Evolutionary conservation across 202 grass and related monocot species (phyloP), one percentile per base, ranked within the genome.

Genomic region (Musa balbisiana): DNA sequence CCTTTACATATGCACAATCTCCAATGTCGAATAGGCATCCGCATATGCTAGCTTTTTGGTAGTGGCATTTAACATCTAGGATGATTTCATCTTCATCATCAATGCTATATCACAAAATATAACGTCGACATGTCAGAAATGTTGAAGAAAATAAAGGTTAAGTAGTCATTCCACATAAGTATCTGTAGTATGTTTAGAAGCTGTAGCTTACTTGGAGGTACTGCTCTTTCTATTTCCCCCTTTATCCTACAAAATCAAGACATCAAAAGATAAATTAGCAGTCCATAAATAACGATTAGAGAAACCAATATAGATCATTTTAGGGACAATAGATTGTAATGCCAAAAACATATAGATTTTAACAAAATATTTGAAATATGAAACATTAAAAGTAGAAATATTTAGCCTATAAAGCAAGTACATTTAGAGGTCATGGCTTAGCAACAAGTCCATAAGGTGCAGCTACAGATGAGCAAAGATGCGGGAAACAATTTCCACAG

Each of bases 1-100:
- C 93, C 86, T 97, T 87, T 69, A 97, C 72, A 89, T 89, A 91
- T 84, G 88, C 86, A 69, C 90, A 97, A 84, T 97, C 93, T 33
- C 88, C 93, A 74, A 97, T 67, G 76, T 83, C 71, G 17, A 97
- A 87, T 84, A 78, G 80, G 76, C 59, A 89, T 54, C 85, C 84
- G 9, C 68, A 89, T 80, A 87, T 43, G 69, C 64, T 91, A 29
- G 93, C 90, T 83, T 93, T 80, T 76, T 84, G 73, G 83, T 91
- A 97, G 78, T 97, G 93, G 73, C 73, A 89, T 87, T 97, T 93
- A 56, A 89, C 84, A 85, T 91, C 84, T 69, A 89, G 78, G 63
- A 87, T 72, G 67, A 80, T 69, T 82, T 78, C 81, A 64, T 79
- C 70, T 2, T 80, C 52, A 24, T 79, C 81, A 82, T 77, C 85